Percentiles rank a stretch among this genome's conserved stretches.
Evolutionary conservation across 2,329 filamentous ascomycete genomes (phyloP).

Genomic region (Ophiostoma australiae): DNA sequence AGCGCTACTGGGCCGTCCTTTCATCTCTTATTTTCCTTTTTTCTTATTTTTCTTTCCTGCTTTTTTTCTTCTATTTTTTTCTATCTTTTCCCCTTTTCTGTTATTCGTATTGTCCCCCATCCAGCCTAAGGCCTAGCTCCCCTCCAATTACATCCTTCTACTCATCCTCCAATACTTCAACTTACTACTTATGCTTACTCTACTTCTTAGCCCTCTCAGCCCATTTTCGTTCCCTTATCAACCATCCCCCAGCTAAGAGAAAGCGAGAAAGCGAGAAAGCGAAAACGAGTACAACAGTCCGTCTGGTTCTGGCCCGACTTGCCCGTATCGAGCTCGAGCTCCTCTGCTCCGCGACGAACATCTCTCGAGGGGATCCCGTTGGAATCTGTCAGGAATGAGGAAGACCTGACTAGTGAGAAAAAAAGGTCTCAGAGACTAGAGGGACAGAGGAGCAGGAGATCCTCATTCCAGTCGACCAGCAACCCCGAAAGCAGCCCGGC

Average conservation of each 20-base stretch:
- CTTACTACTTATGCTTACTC: background rate
- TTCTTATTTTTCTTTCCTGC: background rate
- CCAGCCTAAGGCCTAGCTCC: background rate
- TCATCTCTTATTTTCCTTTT: background rate
- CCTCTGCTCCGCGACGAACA: background rate
- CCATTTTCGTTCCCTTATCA: background rate
- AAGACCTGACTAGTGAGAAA: background rate
- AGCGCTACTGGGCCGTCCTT: background rate
- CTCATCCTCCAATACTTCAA: background rate
- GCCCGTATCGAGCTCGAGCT: background rate
- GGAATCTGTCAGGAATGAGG: background rate
- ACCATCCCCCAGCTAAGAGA: background rate
- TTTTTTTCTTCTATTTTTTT: background rate
- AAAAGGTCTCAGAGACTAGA: background rate
- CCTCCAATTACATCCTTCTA: background rate
- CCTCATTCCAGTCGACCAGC: slow-evolving; percentile 2
- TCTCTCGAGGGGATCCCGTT: background rate
- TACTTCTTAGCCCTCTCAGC: background rate
- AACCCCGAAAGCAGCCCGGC: background rate
- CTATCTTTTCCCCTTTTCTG: background rate
- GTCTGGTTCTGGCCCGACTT: background rate
- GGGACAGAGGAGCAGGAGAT: background rate
- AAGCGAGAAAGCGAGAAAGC: background rate
- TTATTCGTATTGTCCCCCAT: background rate
- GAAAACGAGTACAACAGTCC: background rate